Evolutionary conservation across 345 rosid species (phyloP).

Genomic region (Rubroshorea leprosula): DNA sequence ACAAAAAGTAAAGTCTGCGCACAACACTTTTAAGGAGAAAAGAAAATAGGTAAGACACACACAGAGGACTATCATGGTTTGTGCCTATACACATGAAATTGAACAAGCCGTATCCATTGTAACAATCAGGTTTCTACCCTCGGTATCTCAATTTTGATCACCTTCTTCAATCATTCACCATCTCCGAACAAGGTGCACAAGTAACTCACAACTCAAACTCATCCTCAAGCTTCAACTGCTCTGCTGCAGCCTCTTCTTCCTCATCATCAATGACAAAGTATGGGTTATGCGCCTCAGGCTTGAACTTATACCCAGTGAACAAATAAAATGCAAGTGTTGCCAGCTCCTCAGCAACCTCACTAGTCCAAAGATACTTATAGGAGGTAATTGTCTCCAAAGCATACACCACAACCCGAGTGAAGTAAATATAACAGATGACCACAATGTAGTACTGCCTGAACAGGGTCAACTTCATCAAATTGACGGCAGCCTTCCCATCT

Average conservation of each 20-base stretch:
- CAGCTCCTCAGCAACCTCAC: constrained; percentile 81
- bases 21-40: background rate
- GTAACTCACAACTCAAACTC: constrained; percentile 72
- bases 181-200: background rate
- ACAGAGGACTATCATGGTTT: background rate
- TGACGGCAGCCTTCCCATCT: constrained; percentile 92
- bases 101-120: background rate
- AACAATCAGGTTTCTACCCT: constrained; percentile 28
- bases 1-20: constrained; percentile 3
- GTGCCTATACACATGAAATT: background rate
- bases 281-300: constrained; percentile 90
- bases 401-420: constrained; percentile 82
- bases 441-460: constrained; percentile 96
- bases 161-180: constrained; percentile 13
- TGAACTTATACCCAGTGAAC: constrained; percentile 86
- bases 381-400: constrained; percentile 89
- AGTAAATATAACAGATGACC: constrained; percentile 93
- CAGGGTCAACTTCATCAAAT: constrained; percentile 81
- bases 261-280: constrained; percentile 93
- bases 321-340: constrained; percentile 82
- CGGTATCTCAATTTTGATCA: constrained; percentile 9
- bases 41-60: background rate
- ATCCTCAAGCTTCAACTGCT: constrained; percentile 90
- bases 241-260: constrained; percentile 98
- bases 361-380: constrained; percentile 83